phyloP scores from a whole-genome alignment of 2,329 filamentous ascomycete genomes.

The Arachnomyces sp. region DNA sequence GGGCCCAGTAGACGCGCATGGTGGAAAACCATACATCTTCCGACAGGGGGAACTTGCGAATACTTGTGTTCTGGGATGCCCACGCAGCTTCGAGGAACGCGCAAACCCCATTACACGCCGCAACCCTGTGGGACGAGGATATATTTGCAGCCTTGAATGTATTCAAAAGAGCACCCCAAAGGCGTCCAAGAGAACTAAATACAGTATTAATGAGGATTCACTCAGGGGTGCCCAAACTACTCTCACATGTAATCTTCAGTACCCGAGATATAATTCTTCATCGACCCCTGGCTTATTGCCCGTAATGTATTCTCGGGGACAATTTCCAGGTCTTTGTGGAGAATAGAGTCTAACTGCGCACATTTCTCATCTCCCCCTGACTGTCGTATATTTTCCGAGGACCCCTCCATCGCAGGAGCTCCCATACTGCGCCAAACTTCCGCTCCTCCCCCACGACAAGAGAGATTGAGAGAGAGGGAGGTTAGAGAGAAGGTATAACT shows the following conservation, averaged over 20 bases:
- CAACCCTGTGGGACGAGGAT: constrained; percentile 31
- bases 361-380: background rate
- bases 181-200: constrained; percentile 15
- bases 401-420: constrained; percentile 20
- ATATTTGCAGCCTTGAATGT: constrained; percentile 34
- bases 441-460: too few relatives aligned
- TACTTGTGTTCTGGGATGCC: constrained; percentile 22
- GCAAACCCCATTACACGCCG: constrained; percentile 37
- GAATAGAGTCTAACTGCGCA: background rate
- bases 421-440: too few relatives aligned
- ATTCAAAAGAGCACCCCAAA: constrained; percentile 34
- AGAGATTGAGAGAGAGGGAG: background rate
- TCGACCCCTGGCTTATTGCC: constrained; percentile 27
- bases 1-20: constrained; percentile 32
- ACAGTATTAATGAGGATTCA: background rate
- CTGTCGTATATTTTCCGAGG: constrained; percentile 21
- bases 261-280: constrained; percentile 25
- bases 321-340: constrained; percentile 15
- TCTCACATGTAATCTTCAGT: constrained; percentile 28
- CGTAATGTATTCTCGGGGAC: constrained; percentile 26
- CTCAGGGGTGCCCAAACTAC: background rate
- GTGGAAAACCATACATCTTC: constrained; percentile 30
- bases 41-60: constrained; percentile 27
- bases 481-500: too few relatives aligned
- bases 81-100: constrained; percentile 34